Percentiles rank a stretch among this genome's conserved stretches.
phyloP scores from a whole-genome alignment of 768 basidiomycete genomes.

The Chalciporus chontae region DNA sequence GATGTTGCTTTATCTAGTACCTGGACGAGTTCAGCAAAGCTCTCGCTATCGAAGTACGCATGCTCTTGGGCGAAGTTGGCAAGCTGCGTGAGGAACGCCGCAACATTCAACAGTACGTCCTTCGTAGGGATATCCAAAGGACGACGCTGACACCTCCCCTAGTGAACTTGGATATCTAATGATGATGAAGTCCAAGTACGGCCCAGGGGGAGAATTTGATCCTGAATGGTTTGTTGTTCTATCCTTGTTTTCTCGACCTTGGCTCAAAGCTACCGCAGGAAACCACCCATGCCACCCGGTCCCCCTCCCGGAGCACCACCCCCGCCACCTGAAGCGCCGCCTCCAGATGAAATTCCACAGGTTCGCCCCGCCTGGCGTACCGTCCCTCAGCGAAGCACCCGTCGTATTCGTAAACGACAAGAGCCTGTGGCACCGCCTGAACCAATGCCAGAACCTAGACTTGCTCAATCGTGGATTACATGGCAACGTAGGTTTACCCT shows the following conservation, averaged over 20 bases:
- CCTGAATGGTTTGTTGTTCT: slow-evolving; percentile 60
- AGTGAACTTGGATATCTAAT: slow-evolving; percentile 78
- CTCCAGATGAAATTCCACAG: slow-evolving; percentile 39
- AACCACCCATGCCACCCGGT: slow-evolving; percentile 39
- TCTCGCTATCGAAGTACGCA: slow-evolving; percentile 76
- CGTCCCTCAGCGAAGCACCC: slow-evolving; percentile 35
- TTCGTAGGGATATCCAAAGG: not conserved
- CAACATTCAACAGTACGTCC: slow-evolving; percentile 69
- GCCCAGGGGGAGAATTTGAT: slow-evolving; percentile 83
- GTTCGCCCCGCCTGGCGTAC: slow-evolving; percentile 63
- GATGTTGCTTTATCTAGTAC: slow-evolving; percentile 44
- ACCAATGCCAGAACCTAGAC: slow-evolving; percentile 38
- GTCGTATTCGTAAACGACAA: slow-evolving; percentile 44
- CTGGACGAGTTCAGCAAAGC: slow-evolving; percentile 87
- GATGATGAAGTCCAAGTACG: slow-evolving; percentile 69
- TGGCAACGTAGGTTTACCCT: slow-evolving; percentile 59
- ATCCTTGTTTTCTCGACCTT: not conserved
- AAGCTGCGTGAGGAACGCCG: slow-evolving; percentile 78
- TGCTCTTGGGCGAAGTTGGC: slow-evolving; percentile 80
- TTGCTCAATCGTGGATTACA: slow-evolving; percentile 52
- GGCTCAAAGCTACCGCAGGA: slow-evolving; percentile 30
- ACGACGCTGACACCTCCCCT: slow-evolving; percentile 5
- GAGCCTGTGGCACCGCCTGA: slow-evolving; percentile 34
- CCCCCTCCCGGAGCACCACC: slow-evolving; percentile 44
- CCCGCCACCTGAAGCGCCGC: slow-evolving; percentile 41